These are phyloP conservation scores for Kitagawia praeruptora DNA, from an alignment of 129 eudicot genomes.

Conservation along the genomic window DNA sequence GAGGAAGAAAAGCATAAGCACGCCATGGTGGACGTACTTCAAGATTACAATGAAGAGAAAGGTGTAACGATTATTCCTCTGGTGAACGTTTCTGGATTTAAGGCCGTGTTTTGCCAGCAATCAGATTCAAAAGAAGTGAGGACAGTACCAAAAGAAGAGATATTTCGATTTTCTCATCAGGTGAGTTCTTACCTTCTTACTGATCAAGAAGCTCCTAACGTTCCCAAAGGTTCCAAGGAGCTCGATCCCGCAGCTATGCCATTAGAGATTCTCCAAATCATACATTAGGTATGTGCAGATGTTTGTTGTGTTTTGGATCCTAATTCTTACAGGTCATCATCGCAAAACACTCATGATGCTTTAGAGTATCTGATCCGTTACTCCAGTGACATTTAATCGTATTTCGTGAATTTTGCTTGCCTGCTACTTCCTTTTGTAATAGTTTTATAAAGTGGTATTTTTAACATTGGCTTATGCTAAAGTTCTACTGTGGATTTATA, in stretches of 20 bases:
- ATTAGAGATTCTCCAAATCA: conserved; percentile 52
- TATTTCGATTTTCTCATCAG: conserved; percentile 79
- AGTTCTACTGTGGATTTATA: too few species aligned
- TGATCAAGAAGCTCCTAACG: conserved; percentile 48
- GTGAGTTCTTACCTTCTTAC: conserved; percentile 52
- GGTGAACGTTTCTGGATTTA: conserved; percentile 66
- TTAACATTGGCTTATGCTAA: too few species aligned
- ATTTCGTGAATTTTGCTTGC: not conserved
- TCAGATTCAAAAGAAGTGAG: conserved; percentile 18
- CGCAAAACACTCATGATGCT: too few species aligned
- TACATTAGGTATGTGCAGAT: not conserved
- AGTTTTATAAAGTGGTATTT: too few species aligned
- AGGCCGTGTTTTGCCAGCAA: conserved; percentile 48
- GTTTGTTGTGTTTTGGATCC: too few species aligned
- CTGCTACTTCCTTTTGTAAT: not conserved
- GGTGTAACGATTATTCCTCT: conserved; percentile 44
- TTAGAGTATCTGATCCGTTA: too few species aligned
- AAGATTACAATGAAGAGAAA: conserved; percentile 36
- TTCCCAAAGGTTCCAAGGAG: conserved; percentile 50
- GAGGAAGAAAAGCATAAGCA: conserved; percentile 46
- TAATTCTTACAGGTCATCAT: too few species aligned
- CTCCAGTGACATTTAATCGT: not conserved
- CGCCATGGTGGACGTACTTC: conserved; percentile 44
- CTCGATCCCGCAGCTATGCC: conserved; percentile 90
- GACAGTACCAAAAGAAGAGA: conserved; percentile 47